phyloP scores from a whole-genome alignment of 2,329 filamentous ascomycete genomes.

The Zymoseptoria brevis region DNA sequence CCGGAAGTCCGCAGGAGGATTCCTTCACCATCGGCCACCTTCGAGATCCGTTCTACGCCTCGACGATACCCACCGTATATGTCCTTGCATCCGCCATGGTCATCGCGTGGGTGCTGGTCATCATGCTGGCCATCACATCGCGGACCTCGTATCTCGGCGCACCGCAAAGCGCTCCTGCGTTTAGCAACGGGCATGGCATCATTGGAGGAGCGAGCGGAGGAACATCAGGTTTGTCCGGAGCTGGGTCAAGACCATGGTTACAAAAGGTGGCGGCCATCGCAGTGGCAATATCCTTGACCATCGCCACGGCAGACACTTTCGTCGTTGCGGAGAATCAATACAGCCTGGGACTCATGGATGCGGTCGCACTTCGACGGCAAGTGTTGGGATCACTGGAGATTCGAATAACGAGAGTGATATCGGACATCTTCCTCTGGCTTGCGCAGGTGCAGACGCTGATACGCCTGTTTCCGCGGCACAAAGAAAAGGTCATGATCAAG shows the following conservation, averaged over 20 bases:
- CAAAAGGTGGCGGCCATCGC: conserved; percentile 62
- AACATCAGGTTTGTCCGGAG: conserved; percentile 60
- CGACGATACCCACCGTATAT: conserved; percentile 86
- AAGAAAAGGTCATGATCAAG: conserved; percentile 97
- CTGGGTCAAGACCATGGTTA: conserved; percentile 87
- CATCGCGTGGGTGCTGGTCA: conserved; percentile 82
- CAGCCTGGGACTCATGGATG: conserved; percentile 68
- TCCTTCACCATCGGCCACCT: conserved; percentile 55
- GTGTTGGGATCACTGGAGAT: conserved; percentile 81
- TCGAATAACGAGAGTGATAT: conserved; percentile 84
- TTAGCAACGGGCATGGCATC: conserved; percentile 66
- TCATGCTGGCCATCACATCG: conserved; percentile 92
- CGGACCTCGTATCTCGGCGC: conserved; percentile 85
- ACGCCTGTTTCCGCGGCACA: conserved; percentile 86
- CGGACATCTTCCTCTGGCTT: conserved; percentile 93
- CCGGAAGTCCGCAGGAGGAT: conserved; percentile 35
- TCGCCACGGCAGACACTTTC: conserved; percentile 88
- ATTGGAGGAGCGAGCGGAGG: conserved; percentile 68
- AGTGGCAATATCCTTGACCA: conserved; percentile 75
- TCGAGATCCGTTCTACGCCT: conserved; percentile 84
- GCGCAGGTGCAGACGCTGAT: conserved; percentile 96
- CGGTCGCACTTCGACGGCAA: conserved; percentile 61
- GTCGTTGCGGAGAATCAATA: conserved; percentile 78
- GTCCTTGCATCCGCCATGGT: conserved; percentile 86
- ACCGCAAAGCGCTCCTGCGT: conserved; percentile 40